phyloP scores from a whole-genome alignment of 2,329 filamentous ascomycete genomes.

The Talaromyces sp. region DNA sequence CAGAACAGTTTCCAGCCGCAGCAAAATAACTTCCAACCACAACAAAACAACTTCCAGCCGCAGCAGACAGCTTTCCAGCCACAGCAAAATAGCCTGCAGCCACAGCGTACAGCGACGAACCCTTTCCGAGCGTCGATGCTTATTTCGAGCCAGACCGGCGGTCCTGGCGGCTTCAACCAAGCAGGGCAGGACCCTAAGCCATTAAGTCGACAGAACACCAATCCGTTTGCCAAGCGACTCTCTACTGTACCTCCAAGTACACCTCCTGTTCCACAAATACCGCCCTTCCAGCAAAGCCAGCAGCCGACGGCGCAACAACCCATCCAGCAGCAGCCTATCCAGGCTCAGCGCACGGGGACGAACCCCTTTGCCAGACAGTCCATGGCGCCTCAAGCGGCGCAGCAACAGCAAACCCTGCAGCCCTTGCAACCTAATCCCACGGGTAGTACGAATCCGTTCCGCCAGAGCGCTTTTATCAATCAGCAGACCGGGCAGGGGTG shows the following conservation, averaged over 20 bases:
- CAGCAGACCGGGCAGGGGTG: constrained; percentile 83
- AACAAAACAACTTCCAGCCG: constrained; percentile 10
- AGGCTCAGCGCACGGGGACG: constrained; percentile 61
- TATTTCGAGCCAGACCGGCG: constrained; percentile 44
- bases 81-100: constrained; percentile 40
- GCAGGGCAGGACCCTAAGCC: constrained; percentile 42
- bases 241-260: constrained; percentile 25
- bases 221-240: constrained; percentile 72
- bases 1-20: neutral
- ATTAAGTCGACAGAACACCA: constrained; percentile 65
- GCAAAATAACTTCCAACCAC: constrained; percentile 9
- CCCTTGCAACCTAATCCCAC: constrained; percentile 69
- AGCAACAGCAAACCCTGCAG: constrained; percentile 23
- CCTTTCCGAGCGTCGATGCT: constrained; percentile 93
- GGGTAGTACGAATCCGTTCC: constrained; percentile 89
- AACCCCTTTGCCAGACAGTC: constrained; percentile 64
- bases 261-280: constrained; percentile 16
- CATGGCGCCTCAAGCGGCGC: constrained; percentile 35
- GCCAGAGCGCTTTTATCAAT: constrained; percentile 84
- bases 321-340: constrained; percentile 45
- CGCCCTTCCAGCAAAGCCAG: constrained; percentile 29
- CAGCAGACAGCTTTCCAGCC: neutral
- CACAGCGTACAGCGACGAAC: constrained; percentile 61
- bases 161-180: constrained; percentile 23
- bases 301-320: constrained; percentile 32